These are phyloP conservation scores for Mycena filopes DNA, from an alignment of 768 basidiomycete genomes.

Conservation along the genomic window DNA sequence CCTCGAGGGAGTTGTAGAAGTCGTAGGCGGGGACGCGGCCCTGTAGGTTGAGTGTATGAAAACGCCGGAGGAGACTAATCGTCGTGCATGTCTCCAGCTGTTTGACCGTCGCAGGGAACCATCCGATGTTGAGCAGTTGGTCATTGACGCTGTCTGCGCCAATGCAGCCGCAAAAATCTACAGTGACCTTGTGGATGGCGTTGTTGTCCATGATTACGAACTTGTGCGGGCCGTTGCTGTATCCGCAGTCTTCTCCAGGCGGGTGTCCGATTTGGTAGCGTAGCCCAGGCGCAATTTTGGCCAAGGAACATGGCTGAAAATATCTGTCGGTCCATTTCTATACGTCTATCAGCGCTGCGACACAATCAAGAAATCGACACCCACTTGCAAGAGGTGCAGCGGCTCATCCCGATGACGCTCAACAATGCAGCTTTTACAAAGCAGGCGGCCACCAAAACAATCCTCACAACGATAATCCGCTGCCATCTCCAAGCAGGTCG, in stretches of 20 bases:
- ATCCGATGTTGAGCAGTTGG: slow-evolving; percentile 34
- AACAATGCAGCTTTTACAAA: slow-evolving; percentile 31
- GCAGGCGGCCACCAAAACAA: slow-evolving; percentile 23
- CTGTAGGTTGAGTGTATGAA: slow-evolving; percentile 36
- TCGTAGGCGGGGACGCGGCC: slow-evolving; percentile 15
- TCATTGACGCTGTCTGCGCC: not conserved
- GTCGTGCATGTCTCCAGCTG: slow-evolving; percentile 36
- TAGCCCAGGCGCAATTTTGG: not conserved
- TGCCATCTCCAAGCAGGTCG: not conserved
- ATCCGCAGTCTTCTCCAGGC: slow-evolving; percentile 20
- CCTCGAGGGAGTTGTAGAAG: slow-evolving; percentile 21
- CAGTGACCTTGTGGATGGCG: slow-evolving; percentile 31
- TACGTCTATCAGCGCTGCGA: not conserved
- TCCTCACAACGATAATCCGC: slow-evolving; percentile 26
- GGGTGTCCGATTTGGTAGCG: slow-evolving; percentile 37
- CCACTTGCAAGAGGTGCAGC: slow-evolving; percentile 36
- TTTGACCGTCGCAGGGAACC: slow-evolving; percentile 36
- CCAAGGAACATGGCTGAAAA: slow-evolving; percentile 23
- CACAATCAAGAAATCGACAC: too few relatives aligned
- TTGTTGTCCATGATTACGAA: slow-evolving; percentile 37
- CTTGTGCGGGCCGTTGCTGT: not conserved
- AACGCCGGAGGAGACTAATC: slow-evolving; percentile 30
- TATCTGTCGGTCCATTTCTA: slow-evolving; percentile 34
- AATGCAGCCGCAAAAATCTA: slow-evolving; percentile 37
- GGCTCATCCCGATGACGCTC: slow-evolving; percentile 28